Base-by-base conservation (phyloP, 2,329 filamentous ascomycete species). In the Whalleya microplaca region DNA sequence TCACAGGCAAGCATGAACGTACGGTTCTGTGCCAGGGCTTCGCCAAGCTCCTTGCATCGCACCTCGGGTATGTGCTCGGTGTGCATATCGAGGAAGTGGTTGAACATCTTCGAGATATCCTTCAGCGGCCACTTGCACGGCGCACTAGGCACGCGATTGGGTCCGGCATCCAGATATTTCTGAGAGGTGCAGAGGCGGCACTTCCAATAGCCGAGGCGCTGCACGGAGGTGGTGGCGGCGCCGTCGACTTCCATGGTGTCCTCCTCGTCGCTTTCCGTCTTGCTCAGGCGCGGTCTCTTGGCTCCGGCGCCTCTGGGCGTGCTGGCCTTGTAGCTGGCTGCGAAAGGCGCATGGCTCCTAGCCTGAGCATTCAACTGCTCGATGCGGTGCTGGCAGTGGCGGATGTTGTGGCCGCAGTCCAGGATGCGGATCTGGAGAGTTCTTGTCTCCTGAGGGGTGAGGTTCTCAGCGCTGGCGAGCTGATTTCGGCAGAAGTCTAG, bases 81-180 rank as follows among this genome's bases (percentile, higher is more conserved):
- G 62, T 80, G 78, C 72, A 80, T 73, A 48, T 78, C 76, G 9
- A 76, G 74, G 58, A 75, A 79, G 64, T 80, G 78, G 20, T 76
- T 76, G 49, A 80, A 72, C 67, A 80, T 66, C 71, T 80, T 80
- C 41, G 73, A 74, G 43, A 79, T 72, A 53, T 80, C 77, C 61
- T 75, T 76, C 12, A 80, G 69, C 2, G 77, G 76, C 77, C 77
- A 79, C 60, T 78, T 78, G 64, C 74, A 76, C 27, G 78, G 77
- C 46, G 72, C 74, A 48, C 72, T 75, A 20, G 78, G 78, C 49
- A 75, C 72, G 48, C 76, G 72, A 41, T 72, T 74, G 4, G 67
- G 62, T 2, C 74, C 74, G 0, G 76, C 75, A n/a, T 72, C 67
- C 16, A 75, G 64, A 60, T 75, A 80, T 62, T 79, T 80, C 37